Conservation (phyloP, 2,329 filamentous ascomycete genomes). For the Xylaria sp. region DNA sequence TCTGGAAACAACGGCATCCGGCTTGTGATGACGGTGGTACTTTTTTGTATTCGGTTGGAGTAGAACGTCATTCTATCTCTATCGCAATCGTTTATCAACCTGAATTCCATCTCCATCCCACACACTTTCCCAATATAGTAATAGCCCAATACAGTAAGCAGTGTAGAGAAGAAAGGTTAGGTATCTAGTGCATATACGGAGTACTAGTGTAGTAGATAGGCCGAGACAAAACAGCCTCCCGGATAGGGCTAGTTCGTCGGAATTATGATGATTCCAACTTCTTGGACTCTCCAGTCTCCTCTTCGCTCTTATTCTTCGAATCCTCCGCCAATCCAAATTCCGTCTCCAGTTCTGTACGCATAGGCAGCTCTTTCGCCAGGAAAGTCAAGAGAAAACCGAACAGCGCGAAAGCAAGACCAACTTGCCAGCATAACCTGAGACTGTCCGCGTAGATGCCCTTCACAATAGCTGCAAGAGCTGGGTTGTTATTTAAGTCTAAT, state of each 20-base stretch:
- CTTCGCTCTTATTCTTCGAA: background rate
- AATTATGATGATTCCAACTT: background rate
- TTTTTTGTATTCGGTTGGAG: too few relatives aligned
- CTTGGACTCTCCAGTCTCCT: background rate
- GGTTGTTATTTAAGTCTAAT: background rate
- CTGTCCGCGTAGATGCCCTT: slow-evolving; percentile 20
- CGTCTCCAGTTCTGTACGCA: slow-evolving; percentile 35
- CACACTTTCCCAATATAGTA: background rate
- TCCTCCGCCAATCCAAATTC: slow-evolving; percentile 34
- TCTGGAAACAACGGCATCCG: background rate
- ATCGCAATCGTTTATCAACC: too few relatives aligned
- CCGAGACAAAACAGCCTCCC: too few relatives aligned
- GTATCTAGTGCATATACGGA: too few relatives aligned
- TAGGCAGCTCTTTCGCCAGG: slow-evolving; percentile 23
- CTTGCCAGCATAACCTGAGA: slow-evolving; percentile 34
- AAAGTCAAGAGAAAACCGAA: slow-evolving; percentile 32
- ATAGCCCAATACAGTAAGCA: background rate
- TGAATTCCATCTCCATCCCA: too few relatives aligned
- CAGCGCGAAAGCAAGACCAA: slow-evolving; percentile 30
- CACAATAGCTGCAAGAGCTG: background rate
- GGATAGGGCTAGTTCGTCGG: background rate
- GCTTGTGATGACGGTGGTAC: too few relatives aligned
- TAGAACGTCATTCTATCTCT: too few relatives aligned
- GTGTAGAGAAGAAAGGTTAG: too few relatives aligned
- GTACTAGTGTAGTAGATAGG: too few relatives aligned